Conservation (phyloP, 2,329 filamentous ascomycete genomes). For the Parafenestella ontariensis region DNA sequence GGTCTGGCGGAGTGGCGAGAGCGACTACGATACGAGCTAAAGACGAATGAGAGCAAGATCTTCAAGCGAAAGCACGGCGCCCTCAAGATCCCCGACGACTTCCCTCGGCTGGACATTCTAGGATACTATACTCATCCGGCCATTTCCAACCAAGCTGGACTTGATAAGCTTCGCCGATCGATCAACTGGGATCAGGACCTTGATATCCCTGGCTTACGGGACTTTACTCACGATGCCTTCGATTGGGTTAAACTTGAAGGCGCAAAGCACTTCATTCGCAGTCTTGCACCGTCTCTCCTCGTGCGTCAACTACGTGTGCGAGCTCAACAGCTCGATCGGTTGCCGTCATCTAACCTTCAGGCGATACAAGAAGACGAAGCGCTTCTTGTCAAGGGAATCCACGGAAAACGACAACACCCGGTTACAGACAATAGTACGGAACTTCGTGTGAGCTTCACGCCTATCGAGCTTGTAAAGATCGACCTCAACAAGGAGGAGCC, state of each 20-base stretch:
- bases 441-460: conserved; percentile 78
- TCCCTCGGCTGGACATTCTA: conserved; percentile 80
- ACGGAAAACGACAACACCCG: conserved; percentile 71
- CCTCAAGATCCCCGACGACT: conserved; percentile 77
- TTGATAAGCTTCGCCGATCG: conserved; percentile 62
- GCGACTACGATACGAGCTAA: conserved; percentile 74
- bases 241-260: conserved; percentile 83
- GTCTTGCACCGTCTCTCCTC: conserved; percentile 78
- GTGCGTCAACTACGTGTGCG: conserved; percentile 62
- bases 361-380: conserved; percentile 57
- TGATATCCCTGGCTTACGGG: conserved; percentile 71
- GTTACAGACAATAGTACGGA: conserved; percentile 79
- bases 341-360: conserved; percentile 41
- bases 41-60: conserved; percentile 80
- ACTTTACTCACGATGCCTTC: conserved; percentile 80
- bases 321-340: conserved; percentile 27
- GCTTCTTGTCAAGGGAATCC: conserved; percentile 69
- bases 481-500: conserved; percentile 77
- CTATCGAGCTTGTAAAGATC: conserved; percentile 77
- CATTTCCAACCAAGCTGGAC: conserved; percentile 69
- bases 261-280: conserved; percentile 83
- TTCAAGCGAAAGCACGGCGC: conserved; percentile 80
- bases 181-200: conserved; percentile 69
- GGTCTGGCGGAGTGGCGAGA: conserved; percentile 75
- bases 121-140: conserved; percentile 88